A percentile compares a stretch with the other conserved stretches of the same genome.
Evolutionary conservation across 768 basidiomycete species (phyloP).

Genomic region (Tricholoma sp.): DNA sequence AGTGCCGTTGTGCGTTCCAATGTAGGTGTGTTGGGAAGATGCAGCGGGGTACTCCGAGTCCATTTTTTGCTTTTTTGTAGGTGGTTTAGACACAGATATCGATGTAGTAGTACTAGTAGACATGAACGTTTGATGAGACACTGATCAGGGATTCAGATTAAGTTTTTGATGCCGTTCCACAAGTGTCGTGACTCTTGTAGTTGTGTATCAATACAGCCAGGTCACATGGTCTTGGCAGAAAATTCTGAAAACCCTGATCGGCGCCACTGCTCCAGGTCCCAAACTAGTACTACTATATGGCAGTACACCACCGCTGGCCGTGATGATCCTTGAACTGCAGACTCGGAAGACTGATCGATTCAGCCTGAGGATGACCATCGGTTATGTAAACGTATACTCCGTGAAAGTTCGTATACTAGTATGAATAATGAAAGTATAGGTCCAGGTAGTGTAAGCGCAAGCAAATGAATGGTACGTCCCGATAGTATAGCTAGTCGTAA

Average conservation of each 20-base stretch:
- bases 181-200: too few relatives aligned
- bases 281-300: neutral
- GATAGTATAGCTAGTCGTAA: neutral
- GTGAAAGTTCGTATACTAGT: neutral
- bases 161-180: too few relatives aligned
- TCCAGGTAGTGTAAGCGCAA: neutral
- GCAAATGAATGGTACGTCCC: neutral
- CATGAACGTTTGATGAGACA: slow-evolving; percentile 10
- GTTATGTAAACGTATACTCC: neutral
- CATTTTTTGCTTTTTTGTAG: slow-evolving; percentile 38
- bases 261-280: too few relatives aligned
- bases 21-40: slow-evolving; percentile 24
- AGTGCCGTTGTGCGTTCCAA: slow-evolving; percentile 93
- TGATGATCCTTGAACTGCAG: neutral
- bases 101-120: slow-evolving; percentile 6
- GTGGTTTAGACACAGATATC: slow-evolving; percentile 17
- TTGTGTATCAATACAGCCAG: too few relatives aligned
- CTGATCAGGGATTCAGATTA: too few relatives aligned
- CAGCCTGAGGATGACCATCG: neutral
- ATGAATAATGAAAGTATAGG: neutral
- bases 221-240: too few relatives aligned
- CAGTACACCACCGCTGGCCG: too few relatives aligned
- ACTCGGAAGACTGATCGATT: neutral
- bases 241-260: too few relatives aligned
- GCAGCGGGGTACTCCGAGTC: slow-evolving; percentile 21